A percentile compares a stretch with the other conserved stretches of the same genome.
Evolutionary conservation across 768 basidiomycete genomes (phyloP).

Genomic region (Mycena chlorophos): DNA sequence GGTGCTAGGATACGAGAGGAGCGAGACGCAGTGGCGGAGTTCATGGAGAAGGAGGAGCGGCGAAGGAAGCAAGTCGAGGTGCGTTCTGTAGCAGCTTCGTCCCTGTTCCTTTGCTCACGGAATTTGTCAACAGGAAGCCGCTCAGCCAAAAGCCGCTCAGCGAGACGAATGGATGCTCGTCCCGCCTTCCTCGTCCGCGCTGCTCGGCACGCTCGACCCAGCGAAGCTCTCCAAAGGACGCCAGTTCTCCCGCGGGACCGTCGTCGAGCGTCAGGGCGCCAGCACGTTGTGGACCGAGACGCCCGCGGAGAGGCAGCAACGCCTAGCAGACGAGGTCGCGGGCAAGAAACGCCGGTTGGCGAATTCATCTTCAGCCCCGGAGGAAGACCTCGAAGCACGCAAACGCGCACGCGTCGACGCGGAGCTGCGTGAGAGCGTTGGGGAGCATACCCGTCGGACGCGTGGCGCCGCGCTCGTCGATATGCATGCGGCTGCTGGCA

Average conservation of each 20-base stretch:
- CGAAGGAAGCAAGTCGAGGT: slow-evolving; percentile 70
- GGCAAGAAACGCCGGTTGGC: slow-evolving; percentile 80
- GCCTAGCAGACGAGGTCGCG: slow-evolving; percentile 91
- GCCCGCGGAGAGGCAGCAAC: slow-evolving; percentile 86
- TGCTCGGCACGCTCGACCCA: slow-evolving; percentile 81
- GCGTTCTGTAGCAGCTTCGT: slow-evolving; percentile 17
- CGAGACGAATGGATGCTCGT: slow-evolving; percentile 99
- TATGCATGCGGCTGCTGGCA: slow-evolving; percentile 43
- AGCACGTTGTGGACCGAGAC: slow-evolving; percentile 95
- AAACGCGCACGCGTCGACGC: slow-evolving; percentile 67
- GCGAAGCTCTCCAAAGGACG: slow-evolving; percentile 71
- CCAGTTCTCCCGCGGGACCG: slow-evolving; percentile 68
- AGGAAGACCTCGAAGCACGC: slow-evolving; percentile 39
- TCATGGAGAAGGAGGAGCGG: slow-evolving; percentile 82
- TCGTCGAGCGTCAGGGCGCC: slow-evolving; percentile 42
- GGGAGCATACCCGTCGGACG: slow-evolving; percentile 69
- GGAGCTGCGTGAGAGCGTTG: slow-evolving; percentile 69
- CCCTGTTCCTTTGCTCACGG: background rate
- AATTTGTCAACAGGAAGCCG: slow-evolving; percentile 75
- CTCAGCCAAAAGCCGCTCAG: slow-evolving; percentile 73
- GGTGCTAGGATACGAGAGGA: slow-evolving; percentile 41
- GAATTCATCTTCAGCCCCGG: slow-evolving; percentile 48
- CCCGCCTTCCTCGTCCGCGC: slow-evolving; percentile 79
- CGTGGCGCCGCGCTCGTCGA: slow-evolving; percentile 59
- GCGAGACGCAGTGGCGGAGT: slow-evolving; percentile 73